Evolutionary conservation across 768 basidiomycete genomes (phyloP), one percentile per base, ranked within the genome.

Genomic region (Hygrophorus russula): DNA sequence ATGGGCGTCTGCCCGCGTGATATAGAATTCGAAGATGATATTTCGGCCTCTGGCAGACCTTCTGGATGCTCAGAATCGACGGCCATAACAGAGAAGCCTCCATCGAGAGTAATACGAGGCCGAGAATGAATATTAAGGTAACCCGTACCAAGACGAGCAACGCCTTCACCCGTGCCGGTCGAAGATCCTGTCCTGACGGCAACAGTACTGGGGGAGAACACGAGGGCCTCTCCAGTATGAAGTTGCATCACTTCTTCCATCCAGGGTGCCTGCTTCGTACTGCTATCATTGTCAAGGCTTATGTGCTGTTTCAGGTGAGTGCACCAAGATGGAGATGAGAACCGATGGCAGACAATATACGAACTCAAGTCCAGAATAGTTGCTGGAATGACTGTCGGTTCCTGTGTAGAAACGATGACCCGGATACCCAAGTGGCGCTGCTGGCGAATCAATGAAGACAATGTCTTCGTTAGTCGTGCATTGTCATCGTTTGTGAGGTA

Each of bases 291-390:
- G 36, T 70, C 63, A 0, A 66, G 65, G 1, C 68, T 68, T 1
- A 77, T 69, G 43, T 75, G 74, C 12, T 66, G 65, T 1, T 62
- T 58, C 2, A 76, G 52, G 47, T 75, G 71, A 2, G 69, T 64
- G 62, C 70, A 70, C 74, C 74, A 77, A 3, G 71, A 62, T 1
- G 72, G 70, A 2, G 74, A 76, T 1, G 74, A 74, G 52, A 76
- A 76, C 4, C 75, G 61, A 43, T 76, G 75, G 24, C 73, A 47
- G 12, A 77, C 65, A 0, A 69, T 53, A 1, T 70, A 56, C 4
- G 66, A 66, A 35, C 70, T 71, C 7, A 77, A 59, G 45, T 72
- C 74, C 4, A 76, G 59, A 5, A 77, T 57, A 0, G 67, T 66
- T 0, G 73, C 57, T 4, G 75, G 76, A 6, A 77, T 61, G 13